Evolutionary conservation across 1,139 yeast species (phyloP).

Genomic region (Torulaspora pretoriensis): DNA sequence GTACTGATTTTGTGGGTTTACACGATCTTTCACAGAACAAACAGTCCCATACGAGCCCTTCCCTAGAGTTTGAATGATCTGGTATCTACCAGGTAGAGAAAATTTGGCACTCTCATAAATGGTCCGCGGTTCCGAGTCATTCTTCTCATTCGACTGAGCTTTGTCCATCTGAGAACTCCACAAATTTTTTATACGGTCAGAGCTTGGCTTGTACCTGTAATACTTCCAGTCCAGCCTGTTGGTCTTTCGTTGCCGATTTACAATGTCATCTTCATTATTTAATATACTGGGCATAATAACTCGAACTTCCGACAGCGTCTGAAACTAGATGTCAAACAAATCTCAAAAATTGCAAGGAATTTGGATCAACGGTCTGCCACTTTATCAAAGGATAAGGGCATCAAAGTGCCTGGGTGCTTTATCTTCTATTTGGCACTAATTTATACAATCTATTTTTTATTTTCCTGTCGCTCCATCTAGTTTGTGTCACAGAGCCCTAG

Average conservation of each 20-base stretch:
- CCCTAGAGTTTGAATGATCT: constrained; percentile 62
- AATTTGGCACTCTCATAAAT: constrained; percentile 50
- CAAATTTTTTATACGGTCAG: constrained; percentile 12
- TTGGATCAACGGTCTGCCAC: background rate
- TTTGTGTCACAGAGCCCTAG: constrained; percentile 5
- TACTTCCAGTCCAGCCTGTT: constrained; percentile 13
- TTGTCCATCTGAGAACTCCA: constrained; percentile 9
- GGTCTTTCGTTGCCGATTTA: constrained; percentile 9
- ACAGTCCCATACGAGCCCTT: constrained; percentile 90
- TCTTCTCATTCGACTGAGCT: background rate
- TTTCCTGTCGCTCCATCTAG: constrained; percentile 2
- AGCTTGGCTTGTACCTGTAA: constrained; percentile 13
- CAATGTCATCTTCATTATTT: constrained; percentile 10
- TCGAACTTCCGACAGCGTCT: background rate
- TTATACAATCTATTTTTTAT: background rate
- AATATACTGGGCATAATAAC: constrained; percentile 12
- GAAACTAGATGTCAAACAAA: background rate
- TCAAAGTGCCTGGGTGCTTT: background rate
- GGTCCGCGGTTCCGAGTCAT: constrained; percentile 17
- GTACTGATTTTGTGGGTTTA: constrained; percentile 30
- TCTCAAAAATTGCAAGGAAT: background rate
- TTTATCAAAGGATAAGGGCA: background rate
- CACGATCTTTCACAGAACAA: constrained; percentile 67
- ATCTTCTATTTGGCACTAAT: background rate
- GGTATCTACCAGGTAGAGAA: constrained; percentile 62